Evolutionary conservation across 106 monocot species (phyloP).

Genomic region (Chionographis japonica): DNA sequence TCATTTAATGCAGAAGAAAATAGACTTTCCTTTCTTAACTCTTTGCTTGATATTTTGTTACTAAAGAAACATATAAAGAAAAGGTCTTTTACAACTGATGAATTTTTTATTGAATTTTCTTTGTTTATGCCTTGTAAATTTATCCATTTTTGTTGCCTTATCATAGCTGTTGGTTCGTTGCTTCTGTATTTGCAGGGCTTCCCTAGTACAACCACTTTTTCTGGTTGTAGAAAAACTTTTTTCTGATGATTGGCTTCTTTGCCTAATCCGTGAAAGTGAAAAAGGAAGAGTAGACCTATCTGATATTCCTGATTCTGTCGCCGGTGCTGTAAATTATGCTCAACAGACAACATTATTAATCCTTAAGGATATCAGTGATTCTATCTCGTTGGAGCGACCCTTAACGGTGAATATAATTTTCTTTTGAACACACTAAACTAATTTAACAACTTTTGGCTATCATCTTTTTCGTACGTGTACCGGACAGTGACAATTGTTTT

Average conservation of each 20-base stretch:
- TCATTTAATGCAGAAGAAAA: slow-evolving; percentile 17
- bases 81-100: slow-evolving; percentile 36
- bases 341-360: slow-evolving; percentile 59
- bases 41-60: slow-evolving; percentile 75
- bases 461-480: background rate
- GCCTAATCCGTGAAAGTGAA: slow-evolving; percentile 12
- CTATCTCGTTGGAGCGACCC: slow-evolving; percentile 16
- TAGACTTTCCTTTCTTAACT: slow-evolving; percentile 35
- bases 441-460: background rate
- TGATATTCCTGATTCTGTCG: slow-evolving; percentile 26
- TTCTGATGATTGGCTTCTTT: slow-evolving; percentile 41
- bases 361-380: slow-evolving; percentile 68
- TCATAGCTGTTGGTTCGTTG: background rate
- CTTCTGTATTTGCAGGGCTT: slow-evolving; percentile 31
- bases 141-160: background rate
- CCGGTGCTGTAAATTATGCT: slow-evolving; percentile 36
- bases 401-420: slow-evolving; percentile 15
- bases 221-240: slow-evolving; percentile 53
- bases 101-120: background rate
- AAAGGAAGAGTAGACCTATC: slow-evolving; percentile 7
- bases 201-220: slow-evolving; percentile 62
- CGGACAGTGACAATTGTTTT: background rate
- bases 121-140: background rate
- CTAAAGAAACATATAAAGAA: slow-evolving; percentile 67
- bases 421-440: background rate